A percentile compares a stretch with the other conserved stretches of the same genome.
Conservation (phyloP, 768 basidiomycete genomes). For the Pisolithus sp. region DNA sequence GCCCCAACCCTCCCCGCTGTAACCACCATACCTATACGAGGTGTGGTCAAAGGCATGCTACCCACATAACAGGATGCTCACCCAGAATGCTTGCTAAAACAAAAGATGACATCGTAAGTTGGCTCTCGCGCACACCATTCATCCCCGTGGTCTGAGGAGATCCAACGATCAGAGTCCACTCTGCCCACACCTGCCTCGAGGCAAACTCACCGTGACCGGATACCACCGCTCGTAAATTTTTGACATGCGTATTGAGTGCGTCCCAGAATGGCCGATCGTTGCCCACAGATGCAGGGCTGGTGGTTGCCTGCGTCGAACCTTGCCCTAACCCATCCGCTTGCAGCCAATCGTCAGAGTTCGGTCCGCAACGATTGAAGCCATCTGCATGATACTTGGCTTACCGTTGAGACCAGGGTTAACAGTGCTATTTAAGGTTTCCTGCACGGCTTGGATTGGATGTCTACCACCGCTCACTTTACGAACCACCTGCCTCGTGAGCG, state of each 20-base stretch:
- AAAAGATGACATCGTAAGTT: constrained; percentile 58
- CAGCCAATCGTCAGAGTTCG: not conserved
- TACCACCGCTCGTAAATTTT: constrained; percentile 60
- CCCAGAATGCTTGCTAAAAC: constrained; percentile 75
- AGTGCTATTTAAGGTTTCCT: constrained; percentile 31
- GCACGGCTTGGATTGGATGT: constrained; percentile 29
- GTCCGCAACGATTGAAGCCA: not conserved
- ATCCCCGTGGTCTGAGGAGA: constrained; percentile 58
- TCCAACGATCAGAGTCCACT: not conserved
- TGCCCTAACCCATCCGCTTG: constrained; percentile 46
- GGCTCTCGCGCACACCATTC: constrained; percentile 74
- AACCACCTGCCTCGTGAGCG: not conserved
- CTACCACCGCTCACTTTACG: not conserved
- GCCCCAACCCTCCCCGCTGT: constrained; percentile 48
- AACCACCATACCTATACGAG: constrained; percentile 53
- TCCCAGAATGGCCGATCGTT: constrained; percentile 61
- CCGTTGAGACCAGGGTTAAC: constrained; percentile 39
- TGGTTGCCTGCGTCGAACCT: constrained; percentile 59
- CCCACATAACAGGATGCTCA: constrained; percentile 18
- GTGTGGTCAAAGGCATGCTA: not conserved
- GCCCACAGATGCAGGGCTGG: constrained; percentile 28
- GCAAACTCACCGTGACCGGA: constrained; percentile 58
- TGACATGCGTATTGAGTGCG: constrained; percentile 48
- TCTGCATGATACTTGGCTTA: constrained; percentile 6
- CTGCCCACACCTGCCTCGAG: not conserved